These are phyloP conservation scores for Alectoria sarmentosa DNA, from an alignment of 495 filamentous ascomycete genomes.

Conservation along the genomic window DNA sequence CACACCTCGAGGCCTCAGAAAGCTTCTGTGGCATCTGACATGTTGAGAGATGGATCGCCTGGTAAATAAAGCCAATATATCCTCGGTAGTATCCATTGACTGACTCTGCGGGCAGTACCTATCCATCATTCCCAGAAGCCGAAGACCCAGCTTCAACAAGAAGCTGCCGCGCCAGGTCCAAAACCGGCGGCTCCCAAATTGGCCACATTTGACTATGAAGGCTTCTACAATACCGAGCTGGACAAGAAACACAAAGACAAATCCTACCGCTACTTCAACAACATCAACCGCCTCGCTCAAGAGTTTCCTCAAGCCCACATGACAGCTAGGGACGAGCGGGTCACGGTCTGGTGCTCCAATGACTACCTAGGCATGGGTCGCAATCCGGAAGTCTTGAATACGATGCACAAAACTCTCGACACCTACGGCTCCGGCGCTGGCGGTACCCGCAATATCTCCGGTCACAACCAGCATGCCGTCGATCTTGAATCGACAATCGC, in stretches of 20 bases:
- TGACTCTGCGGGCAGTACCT: conserved; percentile 16
- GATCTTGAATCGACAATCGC: conserved; percentile 76
- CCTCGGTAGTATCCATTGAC: background rate
- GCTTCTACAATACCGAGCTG: conserved; percentile 78
- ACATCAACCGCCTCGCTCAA: conserved; percentile 96
- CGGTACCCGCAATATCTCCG: conserved; percentile 94
- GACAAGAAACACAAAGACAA: conserved; percentile 99
- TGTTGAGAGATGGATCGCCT: conserved; percentile 57
- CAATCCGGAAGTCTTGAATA: conserved; percentile 76
- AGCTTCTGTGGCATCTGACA: conserved; percentile 60
- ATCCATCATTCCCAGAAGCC: conserved; percentile 22
- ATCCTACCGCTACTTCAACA: conserved; percentile 99
- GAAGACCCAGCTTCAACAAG: conserved; percentile 7
- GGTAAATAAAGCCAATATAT: conserved; percentile 1
- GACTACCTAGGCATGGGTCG: conserved; percentile 98
- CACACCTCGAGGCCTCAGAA: conserved; percentile 71
- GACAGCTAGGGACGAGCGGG: conserved; percentile 72
- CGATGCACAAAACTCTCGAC: conserved; percentile 93
- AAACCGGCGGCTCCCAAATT: conserved; percentile 38
- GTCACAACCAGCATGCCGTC: conserved; percentile 93
- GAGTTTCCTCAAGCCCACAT: conserved; percentile 95
- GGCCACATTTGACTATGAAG: conserved; percentile 78
- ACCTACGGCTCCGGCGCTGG: conserved; percentile 93
- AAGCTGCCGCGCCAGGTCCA: conserved; percentile 33
- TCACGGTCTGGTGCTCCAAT: conserved; percentile 98